Evolutionary conservation across 108 stramenopile species (phyloP).

Genomic region (Cyclostephanos invisitatus): DNA sequence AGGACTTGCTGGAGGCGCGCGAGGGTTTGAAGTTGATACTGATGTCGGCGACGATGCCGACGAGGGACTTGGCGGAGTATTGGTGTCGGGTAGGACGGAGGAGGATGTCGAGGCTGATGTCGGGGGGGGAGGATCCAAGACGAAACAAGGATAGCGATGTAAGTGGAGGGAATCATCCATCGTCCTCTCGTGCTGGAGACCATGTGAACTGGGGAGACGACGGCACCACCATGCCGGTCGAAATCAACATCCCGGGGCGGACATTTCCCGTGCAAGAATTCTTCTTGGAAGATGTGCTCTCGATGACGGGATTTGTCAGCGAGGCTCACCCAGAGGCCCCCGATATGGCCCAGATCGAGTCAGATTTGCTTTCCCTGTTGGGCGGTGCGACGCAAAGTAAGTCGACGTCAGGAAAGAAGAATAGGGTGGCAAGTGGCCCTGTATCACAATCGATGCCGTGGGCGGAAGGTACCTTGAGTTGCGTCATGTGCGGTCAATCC

Average conservation of each 20-base stretch:
- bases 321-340: slow-evolving; percentile 31
- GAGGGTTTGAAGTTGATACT: slow-evolving; percentile 73
- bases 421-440: not conserved
- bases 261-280: slow-evolving; percentile 81
- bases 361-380: slow-evolving; percentile 49
- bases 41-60: slow-evolving; percentile 79
- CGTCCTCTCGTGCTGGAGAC: not conserved
- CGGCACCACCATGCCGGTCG: slow-evolving; percentile 48
- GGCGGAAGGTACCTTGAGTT: slow-evolving; percentile 36
- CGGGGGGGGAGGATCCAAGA: not conserved
- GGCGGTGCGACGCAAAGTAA: not conserved
- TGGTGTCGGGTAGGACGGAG: slow-evolving; percentile 46
- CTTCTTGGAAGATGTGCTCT: slow-evolving; percentile 76
- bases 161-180: slow-evolving; percentile 1
- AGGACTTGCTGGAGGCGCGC: slow-evolving; percentile 66
- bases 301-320: slow-evolving; percentile 61
- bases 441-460: slow-evolving; percentile 1
- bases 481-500: slow-evolving; percentile 59
- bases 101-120: not conserved
- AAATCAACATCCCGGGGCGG: slow-evolving; percentile 78
- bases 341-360: slow-evolving; percentile 53
- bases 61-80: slow-evolving; percentile 63
- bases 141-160: not conserved
- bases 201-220: slow-evolving; percentile 32
- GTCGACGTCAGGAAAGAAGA: slow-evolving; percentile 3